These are phyloP conservation scores for Amoebophrya sp. DNA, from an alignment of 169 alveolate genomes.

Conservation along the genomic window DNA sequence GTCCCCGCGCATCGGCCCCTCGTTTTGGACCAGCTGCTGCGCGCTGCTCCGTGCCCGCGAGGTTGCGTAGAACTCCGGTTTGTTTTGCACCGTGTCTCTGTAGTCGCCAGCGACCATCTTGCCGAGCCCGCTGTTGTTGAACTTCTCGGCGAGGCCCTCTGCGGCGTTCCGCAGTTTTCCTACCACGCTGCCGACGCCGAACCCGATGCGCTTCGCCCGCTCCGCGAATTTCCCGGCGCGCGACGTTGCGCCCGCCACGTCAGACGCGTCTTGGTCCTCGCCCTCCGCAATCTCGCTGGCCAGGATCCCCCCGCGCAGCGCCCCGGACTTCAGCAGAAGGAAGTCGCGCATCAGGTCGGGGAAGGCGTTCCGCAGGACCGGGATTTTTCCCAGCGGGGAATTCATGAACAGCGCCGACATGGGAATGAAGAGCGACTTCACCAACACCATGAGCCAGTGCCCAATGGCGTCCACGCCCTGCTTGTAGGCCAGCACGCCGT, in stretches of 20 bases:
- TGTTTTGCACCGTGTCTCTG: not conserved
- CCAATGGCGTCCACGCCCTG: no score
- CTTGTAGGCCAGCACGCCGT: no score
- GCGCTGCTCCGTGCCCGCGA: not conserved
- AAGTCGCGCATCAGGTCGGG: not conserved
- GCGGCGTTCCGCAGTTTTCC: not conserved
- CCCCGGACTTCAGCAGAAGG: not conserved
- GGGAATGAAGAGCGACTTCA: not conserved
- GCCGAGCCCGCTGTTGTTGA: not conserved
- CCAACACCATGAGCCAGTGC: no score
- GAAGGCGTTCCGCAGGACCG: not conserved
- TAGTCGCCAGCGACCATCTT: not conserved
- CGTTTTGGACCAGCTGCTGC: not conserved
- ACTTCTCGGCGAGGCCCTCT: not conserved
- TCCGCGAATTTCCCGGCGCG: not conserved
- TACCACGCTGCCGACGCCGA: not conserved
- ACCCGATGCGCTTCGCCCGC: not conserved
- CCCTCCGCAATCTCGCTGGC: no score
- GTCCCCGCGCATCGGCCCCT: not conserved
- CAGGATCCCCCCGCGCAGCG: not conserved
- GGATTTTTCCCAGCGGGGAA: not conserved
- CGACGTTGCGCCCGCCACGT: not conserved
- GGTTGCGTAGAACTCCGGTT: not conserved
- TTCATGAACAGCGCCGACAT: not conserved
- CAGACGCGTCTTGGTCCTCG: not conserved